These are phyloP conservation scores for Pleurotus citrinopileatus DNA, from an alignment of 768 basidiomycete species.

Conservation along the genomic window DNA sequence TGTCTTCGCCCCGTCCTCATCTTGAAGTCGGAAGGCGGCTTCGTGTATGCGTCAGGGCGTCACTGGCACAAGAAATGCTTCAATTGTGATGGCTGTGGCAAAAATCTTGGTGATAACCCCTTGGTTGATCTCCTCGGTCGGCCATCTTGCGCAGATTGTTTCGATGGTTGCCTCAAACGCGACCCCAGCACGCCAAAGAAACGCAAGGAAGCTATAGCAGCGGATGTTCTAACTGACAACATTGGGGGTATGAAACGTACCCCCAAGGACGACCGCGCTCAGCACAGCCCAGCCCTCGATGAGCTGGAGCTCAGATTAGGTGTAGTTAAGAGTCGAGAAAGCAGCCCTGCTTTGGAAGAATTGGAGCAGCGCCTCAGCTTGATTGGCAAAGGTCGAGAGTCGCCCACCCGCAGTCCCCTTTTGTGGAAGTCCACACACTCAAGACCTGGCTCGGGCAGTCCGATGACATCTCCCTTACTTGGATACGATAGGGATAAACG, in stretches of 20 bases:
- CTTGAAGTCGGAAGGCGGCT: constrained; percentile 75
- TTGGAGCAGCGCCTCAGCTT: constrained; percentile 42
- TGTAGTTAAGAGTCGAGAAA: constrained; percentile 49
- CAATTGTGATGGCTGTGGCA: constrained; percentile 68
- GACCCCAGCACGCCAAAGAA: constrained; percentile 46
- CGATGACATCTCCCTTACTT: neutral
- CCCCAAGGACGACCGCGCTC: constrained; percentile 33
- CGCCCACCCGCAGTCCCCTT: constrained; percentile 11
- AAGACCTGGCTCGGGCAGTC: neutral
- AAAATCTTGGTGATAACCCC: constrained; percentile 68
- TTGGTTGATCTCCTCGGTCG: constrained; percentile 83
- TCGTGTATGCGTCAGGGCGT: constrained; percentile 64
- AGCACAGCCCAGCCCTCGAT: constrained; percentile 60
- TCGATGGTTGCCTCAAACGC: constrained; percentile 69
- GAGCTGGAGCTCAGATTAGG: constrained; percentile 63
- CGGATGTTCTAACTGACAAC: constrained; percentile 24
- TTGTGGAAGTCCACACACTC: constrained; percentile 1
- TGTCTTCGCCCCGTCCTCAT: constrained; percentile 73
- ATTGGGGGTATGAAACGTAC: constrained; percentile 44
- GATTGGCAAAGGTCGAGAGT: constrained; percentile 16
- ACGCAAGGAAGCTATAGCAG: neutral
- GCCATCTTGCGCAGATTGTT: constrained; percentile 79
- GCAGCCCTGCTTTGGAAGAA: constrained; percentile 54
- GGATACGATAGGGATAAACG: neutral
- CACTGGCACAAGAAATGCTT: constrained; percentile 87